These are phyloP conservation scores for Cordyceps cicadae DNA, from an alignment of 2,329 filamentous ascomycete species.

Conservation along the genomic window DNA sequence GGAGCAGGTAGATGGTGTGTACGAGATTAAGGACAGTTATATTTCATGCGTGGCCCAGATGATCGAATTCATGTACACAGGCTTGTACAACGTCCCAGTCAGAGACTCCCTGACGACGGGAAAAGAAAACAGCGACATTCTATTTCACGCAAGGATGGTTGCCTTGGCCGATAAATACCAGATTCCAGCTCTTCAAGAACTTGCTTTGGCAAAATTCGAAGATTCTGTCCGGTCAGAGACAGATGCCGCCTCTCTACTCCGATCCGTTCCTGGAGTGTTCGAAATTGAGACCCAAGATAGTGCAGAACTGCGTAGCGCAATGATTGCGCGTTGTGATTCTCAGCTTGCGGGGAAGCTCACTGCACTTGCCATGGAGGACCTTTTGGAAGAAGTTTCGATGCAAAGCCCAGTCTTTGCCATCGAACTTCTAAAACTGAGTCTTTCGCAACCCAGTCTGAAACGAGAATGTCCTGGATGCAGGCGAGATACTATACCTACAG, in stretches of 20 bases:
- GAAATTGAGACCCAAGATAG: not conserved
- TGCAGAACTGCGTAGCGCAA: not conserved
- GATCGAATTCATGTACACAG: not conserved
- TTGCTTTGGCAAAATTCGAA: not conserved
- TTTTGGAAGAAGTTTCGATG: not conserved
- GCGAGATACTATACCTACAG: no score
- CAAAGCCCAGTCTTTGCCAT: not conserved
- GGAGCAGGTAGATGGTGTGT: fast-evolving
- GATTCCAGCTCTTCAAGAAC: not conserved
- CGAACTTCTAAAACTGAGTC: not conserved
- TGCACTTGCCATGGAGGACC: no score
- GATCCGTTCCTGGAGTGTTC: not conserved
- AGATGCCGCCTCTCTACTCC: not conserved
- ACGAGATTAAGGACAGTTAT: not conserved
- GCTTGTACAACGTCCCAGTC: fast-evolving
- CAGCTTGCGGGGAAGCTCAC: not conserved
- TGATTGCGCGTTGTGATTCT: not conserved
- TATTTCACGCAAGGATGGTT: not conserved
- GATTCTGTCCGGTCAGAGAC: not conserved
- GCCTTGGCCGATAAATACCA: not conserved
- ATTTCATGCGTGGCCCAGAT: not conserved
- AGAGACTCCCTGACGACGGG: no score
- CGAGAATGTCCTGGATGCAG: no score
- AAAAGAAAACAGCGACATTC: not conserved
- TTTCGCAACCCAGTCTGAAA: not conserved